Evolutionary conservation across 805 yeast species (phyloP), one percentile per base, ranked within the genome.

Genomic region (Zygosaccharomyces siamensis): DNA sequence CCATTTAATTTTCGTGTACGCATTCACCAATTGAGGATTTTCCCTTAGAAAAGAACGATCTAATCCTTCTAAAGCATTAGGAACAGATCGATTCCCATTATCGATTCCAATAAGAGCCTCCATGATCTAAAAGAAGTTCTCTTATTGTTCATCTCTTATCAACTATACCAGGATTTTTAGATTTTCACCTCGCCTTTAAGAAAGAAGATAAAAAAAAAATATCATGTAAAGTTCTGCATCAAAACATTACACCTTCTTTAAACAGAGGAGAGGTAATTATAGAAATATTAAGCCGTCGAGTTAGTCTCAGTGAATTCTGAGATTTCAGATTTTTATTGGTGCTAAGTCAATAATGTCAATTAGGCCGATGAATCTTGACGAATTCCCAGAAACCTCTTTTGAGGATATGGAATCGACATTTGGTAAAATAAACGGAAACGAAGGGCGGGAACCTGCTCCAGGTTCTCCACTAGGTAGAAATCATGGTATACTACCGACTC

Each of bases 321-420:
- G 12, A 16, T 20, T 14, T 33, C 10, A 18, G 7, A 14, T 5
- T 26, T 8, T 7, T 33, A n/a, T 33, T 16, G 21, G 11, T 33
- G 5, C 21, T 6, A 14, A 33, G 16, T 14, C 7, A 7, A 8
- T 16, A 14, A 57, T 55, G 61, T 57, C 61, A 24, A 57, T 57
- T 39, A 52, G 61, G 30, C 58, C 57, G n/a, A 40, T 45, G 5
- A 30, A 46, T 27, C 40, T 46, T 26, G 61, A 56, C 14, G 62
- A 54, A 8, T 42, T 55, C 23, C 57, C 64, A 16, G 69, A 64
- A 36, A 58, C 66, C 4, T 62, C 67, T 12, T 64, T 64, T 51
- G 69, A 64, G 45, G 66, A 64, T 44, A 41, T 63, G 31, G 67
- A 63, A 31, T 58, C 64, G 3, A 58, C 67, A 1, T 58, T 61